Evolutionary conservation across 345 rosid species (phyloP).

Genomic region (Brassica nigra): DNA sequence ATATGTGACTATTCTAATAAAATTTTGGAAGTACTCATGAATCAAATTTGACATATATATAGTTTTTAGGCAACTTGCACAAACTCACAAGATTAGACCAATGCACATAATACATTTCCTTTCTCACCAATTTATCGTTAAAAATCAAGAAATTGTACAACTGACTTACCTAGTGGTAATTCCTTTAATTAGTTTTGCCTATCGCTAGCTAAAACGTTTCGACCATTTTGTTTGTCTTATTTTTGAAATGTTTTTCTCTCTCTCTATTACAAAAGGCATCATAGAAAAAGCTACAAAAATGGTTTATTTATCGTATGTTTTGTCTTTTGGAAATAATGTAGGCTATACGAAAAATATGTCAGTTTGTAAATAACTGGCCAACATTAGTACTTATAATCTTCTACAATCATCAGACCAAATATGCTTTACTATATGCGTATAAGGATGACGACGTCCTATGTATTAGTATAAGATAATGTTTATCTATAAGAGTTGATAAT

Average conservation of each 20-base stretch:
- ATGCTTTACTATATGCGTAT: neutral
- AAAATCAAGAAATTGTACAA: neutral
- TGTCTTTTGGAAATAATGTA: no score
- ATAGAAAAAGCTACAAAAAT: neutral
- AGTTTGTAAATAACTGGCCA: neutral
- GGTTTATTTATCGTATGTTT: no score
- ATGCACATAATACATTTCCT: neutral
- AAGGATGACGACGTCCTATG: neutral
- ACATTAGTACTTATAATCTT: neutral
- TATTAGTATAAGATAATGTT: no score
- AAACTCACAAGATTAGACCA: constrained; percentile 5
- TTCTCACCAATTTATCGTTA: neutral
- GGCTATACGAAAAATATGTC: neutral
- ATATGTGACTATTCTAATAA: neutral
- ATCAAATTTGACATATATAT: neutral
- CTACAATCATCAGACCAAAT: neutral
- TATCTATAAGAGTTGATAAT: no score
- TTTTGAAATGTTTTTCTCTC: neutral
- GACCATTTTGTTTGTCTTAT: neutral
- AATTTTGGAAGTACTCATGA: neutral
- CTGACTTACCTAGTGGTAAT: neutral
- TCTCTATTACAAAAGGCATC: neutral
- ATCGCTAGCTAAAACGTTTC: neutral
- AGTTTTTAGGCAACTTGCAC: constrained; percentile 5
- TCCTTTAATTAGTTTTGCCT: neutral